Percentiles rank a stretch among this genome's conserved stretches.
These are phyloP conservation scores for Quercus engelmannii DNA, from an alignment of 306 rosid species.

Conservation along the genomic window DNA sequence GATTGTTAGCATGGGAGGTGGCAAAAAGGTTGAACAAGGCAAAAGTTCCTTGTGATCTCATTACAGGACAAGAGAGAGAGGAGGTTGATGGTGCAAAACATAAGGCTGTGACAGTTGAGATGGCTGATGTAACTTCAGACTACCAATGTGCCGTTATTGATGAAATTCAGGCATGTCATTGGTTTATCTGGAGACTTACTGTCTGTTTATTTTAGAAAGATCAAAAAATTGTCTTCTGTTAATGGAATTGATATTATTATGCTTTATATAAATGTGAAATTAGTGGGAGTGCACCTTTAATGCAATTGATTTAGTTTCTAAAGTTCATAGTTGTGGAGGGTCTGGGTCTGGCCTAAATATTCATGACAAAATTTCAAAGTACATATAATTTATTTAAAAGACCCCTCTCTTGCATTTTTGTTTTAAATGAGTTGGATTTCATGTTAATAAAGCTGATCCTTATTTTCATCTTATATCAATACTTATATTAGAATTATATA, in stretches of 20 bases:
- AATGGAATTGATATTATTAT: neutral
- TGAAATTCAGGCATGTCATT: slow-evolving; percentile 83
- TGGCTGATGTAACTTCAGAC: slow-evolving; percentile 78
- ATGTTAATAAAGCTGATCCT: neutral
- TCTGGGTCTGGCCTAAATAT: neutral
- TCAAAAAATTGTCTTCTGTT: neutral
- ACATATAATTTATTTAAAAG: neutral
- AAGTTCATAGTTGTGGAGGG: neutral
- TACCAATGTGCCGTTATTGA: slow-evolving; percentile 84
- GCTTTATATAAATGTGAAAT: neutral
- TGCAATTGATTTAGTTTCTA: neutral
- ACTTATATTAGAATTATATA: neutral
- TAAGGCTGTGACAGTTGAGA: slow-evolving; percentile 91
- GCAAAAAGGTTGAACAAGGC: slow-evolving; percentile 90
- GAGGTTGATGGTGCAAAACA: slow-evolving; percentile 85
- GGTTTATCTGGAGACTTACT: slow-evolving; percentile 25
- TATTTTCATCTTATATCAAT: neutral
- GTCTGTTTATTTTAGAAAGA: slow-evolving; percentile 8
- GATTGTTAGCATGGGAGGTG: slow-evolving; percentile 98
- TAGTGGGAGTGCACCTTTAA: neutral
- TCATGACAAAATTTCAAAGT: neutral
- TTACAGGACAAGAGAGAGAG: slow-evolving; percentile 92
- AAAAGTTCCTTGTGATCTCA: slow-evolving; percentile 77
- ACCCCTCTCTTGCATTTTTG: neutral
- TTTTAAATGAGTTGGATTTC: neutral